Percentiles rank a stretch among this genome's conserved stretches.
These are phyloP conservation scores for Sinapis alba DNA, from an alignment of 441 rosid genomes.

Conservation along the genomic window DNA sequence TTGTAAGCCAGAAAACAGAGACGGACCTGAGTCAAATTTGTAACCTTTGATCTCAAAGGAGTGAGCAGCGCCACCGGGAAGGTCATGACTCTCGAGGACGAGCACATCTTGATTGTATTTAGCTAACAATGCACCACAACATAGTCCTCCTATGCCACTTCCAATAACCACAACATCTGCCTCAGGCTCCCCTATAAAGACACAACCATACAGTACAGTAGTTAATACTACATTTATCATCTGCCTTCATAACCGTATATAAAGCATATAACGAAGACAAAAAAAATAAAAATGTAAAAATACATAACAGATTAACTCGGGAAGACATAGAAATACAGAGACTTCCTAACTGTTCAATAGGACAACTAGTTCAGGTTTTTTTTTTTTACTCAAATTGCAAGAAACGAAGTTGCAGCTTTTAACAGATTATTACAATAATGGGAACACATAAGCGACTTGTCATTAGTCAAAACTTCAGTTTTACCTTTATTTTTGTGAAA, in stretches of 20 bases:
- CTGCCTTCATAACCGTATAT: background rate
- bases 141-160: constrained; percentile 85
- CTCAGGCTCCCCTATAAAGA: constrained; percentile 63
- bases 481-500: background rate
- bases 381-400: background rate
- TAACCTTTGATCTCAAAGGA: constrained; percentile 79
- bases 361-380: background rate
- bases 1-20: constrained; percentile 89
- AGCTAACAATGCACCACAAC: constrained; percentile 87
- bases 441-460: background rate
- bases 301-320: background rate
- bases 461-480: background rate
- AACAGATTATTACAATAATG: background rate
- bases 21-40: constrained; percentile 91
- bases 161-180: constrained; percentile 90
- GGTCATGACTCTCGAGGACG: constrained; percentile 86
- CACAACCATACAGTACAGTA: constrained; percentile 3
- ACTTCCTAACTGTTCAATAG: background rate
- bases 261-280: background rate
- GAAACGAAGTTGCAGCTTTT: background rate
- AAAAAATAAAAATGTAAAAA: background rate
- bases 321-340: background rate
- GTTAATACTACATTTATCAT: background rate
- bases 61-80: constrained; percentile 87
- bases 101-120: constrained; percentile 81